Base-by-base conservation (phyloP, 495 filamentous ascomycete species). In the Evansstolkia leycettana region DNA sequence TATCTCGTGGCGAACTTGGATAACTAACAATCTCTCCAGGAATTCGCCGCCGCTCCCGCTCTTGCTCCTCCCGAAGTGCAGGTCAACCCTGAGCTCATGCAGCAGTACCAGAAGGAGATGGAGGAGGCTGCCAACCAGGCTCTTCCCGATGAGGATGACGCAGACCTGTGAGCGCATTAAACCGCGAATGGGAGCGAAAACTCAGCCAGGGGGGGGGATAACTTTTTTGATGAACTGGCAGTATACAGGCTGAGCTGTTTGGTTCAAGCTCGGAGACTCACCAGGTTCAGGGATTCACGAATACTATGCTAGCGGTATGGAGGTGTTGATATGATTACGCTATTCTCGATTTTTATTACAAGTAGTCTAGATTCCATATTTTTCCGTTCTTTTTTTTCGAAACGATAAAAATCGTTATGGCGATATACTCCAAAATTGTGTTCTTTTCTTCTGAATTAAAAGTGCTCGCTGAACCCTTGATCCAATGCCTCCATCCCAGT, bases 21-120 rank as follows among this genome's bases (percentile, higher is more conserved):
- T 28, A 2, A 18, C 34, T 43, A 37, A 38, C 31, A 25, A 11
- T 9, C 13, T 20, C 5, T 40, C 5, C 50, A 94, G 87, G 92
- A 99, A 65, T 96, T 99, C 59, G 90, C 95, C 43, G 92, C 92
- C 40, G 86, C 83, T 34, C 82, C 84, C 32, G 92, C 92, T 45
- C 78, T 99, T 39, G 89, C 87, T 45, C 92, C 92, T 38, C 87
- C 92, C 24, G 86, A 88, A 57, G 86, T 87, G 42, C 62, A 73
- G 44, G 84, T 99, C 62, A 84, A 96, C 64, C 67, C 80, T 54
- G 69, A 68, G 14, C 78, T 93, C 40, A 72, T 96, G 48, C 63
- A 73, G 40, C 66, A 83, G 64, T 93, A 93, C 74, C 62, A 79
- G 58, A 64, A 76, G 57, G 90, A 99, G 73, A 93, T 99, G 83